These are phyloP conservation scores for Cystobasidium pallidum DNA, from an alignment of 1,284 basidiomycete species.

Conservation along the genomic window DNA sequence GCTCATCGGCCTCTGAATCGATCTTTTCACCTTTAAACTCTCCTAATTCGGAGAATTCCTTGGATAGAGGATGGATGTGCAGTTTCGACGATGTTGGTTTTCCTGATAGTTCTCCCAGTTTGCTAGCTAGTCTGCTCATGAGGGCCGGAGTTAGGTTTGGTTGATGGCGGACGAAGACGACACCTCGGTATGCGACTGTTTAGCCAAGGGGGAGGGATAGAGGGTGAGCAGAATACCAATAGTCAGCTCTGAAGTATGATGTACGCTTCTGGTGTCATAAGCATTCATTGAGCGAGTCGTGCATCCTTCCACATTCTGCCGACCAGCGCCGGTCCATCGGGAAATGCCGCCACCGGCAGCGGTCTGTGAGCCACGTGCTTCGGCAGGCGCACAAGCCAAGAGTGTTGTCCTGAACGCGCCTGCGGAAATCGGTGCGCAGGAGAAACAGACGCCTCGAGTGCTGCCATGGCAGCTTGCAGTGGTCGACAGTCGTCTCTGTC, in stretches of 20 bases:
- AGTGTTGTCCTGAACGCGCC: too few relatives aligned
- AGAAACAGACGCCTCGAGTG: too few relatives aligned
- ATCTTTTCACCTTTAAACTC: constrained; percentile 52
- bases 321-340: not conserved
- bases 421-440: too few relatives aligned
- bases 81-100: constrained; percentile 64
- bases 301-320: too few relatives aligned
- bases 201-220: too few relatives aligned
- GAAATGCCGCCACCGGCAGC: not conserved
- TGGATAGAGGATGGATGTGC: constrained; percentile 69
- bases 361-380: constrained; percentile 13
- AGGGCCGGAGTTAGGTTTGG: constrained; percentile 61
- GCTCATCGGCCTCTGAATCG: constrained; percentile 23
- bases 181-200: constrained; percentile 67
- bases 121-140: constrained; percentile 57
- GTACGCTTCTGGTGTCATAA: too few relatives aligned
- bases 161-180: constrained; percentile 71
- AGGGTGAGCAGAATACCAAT: too few relatives aligned
- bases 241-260: not conserved
- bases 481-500: too few relatives aligned
- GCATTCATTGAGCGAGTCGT: too few relatives aligned
- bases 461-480: too few relatives aligned
- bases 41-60: constrained; percentile 58
- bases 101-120: constrained; percentile 65
- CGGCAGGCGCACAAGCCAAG: too few relatives aligned